Base-by-base conservation (phyloP, 352 stramenopile species). In the Bremia lactucae region DNA sequence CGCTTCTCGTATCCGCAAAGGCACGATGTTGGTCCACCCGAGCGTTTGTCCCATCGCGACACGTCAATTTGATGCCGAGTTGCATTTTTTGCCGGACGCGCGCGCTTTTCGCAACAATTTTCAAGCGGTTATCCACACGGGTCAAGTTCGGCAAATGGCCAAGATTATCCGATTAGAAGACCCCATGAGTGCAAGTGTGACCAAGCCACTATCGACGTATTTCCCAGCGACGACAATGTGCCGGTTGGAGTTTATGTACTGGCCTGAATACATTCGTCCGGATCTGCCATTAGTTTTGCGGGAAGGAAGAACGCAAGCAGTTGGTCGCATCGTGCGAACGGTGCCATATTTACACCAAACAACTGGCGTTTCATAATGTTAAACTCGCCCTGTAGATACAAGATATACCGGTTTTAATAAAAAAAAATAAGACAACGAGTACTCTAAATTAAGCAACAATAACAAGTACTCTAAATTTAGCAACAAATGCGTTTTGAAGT, bases 221-320 rank as follows among this genome's bases (percentile, higher is more conserved):
- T n/a, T n/a, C n/a, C 37, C 69, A 46, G 23, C 59, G 36, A 58
- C 55, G 15, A 76, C 61, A 33, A 67, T 84, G 29, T 87, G 77
- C 31, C 74, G 78, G 19, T 88, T 91, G 23, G 72, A 88, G 44
- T 91, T 91, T 55, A 83, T 91, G 65, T 86, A 91, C 64, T 87
- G 73, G 65, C 72, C 78, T 0, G 78, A 91, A 60, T 87, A 87
- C 48, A 71, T 91, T 45, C 78, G 72, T 20, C 75, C 75, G 0
- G 71, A 91, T 34, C 43, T 85, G 29, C 78, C 78, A 37, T 52
- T 91, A n/a, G 73, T 91, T 3, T 46, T 91, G 15, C 66, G 72
- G 5, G 78, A 86, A 47, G 65, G 59, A 28, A 66, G 50, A 9
- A 75, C 76, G 4, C 77, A 87, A 45, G 78, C 71, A 0, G 78